A percentile compares a stretch with the other conserved stretches of the same genome.
Evolutionary conservation across 257 asterid species (phyloP).

Genomic region (Solanum tacnaense): DNA sequence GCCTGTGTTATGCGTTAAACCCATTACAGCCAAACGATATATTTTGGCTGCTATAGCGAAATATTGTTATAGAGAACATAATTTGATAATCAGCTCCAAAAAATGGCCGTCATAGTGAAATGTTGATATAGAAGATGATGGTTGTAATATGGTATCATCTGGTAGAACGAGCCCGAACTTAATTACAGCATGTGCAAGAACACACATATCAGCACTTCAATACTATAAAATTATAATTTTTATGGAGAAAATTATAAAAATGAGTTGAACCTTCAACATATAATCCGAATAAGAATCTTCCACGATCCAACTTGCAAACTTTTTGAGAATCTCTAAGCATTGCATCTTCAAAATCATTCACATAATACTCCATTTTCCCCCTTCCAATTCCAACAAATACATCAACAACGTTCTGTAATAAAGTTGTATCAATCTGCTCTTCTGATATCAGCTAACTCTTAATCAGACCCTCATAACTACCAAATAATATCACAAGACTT

Average conservation of each 20-base stretch:
- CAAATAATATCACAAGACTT: neutral
- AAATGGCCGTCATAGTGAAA: neutral
- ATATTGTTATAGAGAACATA: neutral
- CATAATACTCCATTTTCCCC: neutral
- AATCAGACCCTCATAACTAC: neutral
- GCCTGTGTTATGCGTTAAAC: neutral
- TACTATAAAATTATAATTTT: neutral
- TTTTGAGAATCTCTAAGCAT: neutral
- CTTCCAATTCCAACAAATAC: neutral
- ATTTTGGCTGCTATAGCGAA: neutral
- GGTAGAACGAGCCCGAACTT: neutral
- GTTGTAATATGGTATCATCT: neutral
- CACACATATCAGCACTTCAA: constrained; percentile 1
- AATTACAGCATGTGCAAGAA: constrained; percentile 20
- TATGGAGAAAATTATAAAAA: neutral
- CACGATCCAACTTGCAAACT: neutral
- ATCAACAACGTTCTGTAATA: neutral
- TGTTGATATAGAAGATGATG: neutral
- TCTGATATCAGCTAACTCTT: neutral
- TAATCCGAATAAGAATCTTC: neutral
- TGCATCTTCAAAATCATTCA: neutral
- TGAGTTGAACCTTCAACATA: neutral
- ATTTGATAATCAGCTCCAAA: neutral
- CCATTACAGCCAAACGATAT: neutral
- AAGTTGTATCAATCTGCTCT: neutral